A percentile compares a stretch with the other conserved stretches of the same genome.
These are phyloP conservation scores for Trichothecium sympodiale DNA, from an alignment of 2,329 filamentous ascomycete species.

Conservation along the genomic window DNA sequence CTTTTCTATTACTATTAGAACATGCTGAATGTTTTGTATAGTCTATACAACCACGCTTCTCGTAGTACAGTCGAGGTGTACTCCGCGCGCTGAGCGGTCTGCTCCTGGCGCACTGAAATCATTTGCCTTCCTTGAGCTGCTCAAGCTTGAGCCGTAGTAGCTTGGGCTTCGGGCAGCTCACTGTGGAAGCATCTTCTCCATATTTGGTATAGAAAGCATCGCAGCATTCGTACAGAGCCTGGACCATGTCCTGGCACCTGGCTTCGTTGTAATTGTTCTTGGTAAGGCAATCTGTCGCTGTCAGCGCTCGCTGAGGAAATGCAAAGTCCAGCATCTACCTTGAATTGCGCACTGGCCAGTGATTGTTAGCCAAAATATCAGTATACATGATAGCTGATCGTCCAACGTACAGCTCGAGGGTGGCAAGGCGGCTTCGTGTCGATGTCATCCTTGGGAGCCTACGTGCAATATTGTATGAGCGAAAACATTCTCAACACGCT, in stretches of 20 bases:
- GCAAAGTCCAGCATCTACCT: too few species aligned
- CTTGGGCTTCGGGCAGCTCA: slow-evolving; percentile 76
- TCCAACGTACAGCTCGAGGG: slow-evolving; percentile 5
- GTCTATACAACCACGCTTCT: too few species aligned
- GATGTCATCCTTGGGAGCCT: slow-evolving; percentile 7
- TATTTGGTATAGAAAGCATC: slow-evolving; percentile 73
- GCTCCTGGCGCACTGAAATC: neutral
- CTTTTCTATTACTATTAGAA: neutral
- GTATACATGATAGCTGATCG: neutral
- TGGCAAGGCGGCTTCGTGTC: slow-evolving; percentile 7
- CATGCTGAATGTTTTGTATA: too few species aligned
- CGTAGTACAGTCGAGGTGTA: too few species aligned
- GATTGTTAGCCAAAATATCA: neutral
- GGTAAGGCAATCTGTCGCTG: slow-evolving; percentile 63
- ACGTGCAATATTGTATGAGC: neutral
- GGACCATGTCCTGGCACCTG: slow-evolving; percentile 67
- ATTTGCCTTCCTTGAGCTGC: slow-evolving; percentile 45
- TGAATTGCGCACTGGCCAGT: slow-evolving; percentile 7
- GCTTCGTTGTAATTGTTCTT: slow-evolving; percentile 79
- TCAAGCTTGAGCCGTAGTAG: slow-evolving; percentile 77
- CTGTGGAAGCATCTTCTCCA: slow-evolving; percentile 64
- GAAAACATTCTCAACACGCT: too few species aligned
- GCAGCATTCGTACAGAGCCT: slow-evolving; percentile 89
- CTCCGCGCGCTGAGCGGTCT: neutral
- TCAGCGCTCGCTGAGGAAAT: slow-evolving; percentile 3